Base-by-base conservation (phyloP, 495 filamentous ascomycete species). In the Glonium stellatum region DNA sequence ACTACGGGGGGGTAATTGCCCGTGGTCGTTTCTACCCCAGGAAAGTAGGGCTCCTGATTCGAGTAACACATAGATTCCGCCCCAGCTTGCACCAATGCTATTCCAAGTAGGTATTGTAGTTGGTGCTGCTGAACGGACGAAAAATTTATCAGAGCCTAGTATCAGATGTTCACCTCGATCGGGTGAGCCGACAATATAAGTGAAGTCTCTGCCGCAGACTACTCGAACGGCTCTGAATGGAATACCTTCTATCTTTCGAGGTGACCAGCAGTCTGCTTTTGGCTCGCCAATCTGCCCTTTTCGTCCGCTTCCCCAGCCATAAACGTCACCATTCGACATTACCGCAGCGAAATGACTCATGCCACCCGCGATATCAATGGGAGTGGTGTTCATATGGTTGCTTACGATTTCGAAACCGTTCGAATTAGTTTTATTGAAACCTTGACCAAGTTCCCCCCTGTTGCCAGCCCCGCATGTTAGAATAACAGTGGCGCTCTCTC, bases 261-360 rank as follows among this genome's bases (percentile, higher is more conserved):
- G 92, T 22, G 61, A 60, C 71, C 74, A 79, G 6, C 85, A 72
- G 31, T 84, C 74, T 55, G 0, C 71, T 2, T 58, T 44, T 0
- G 73, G 69, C 11, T 77, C 64, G 4, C 89, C 90, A 0, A 97
- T 71, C 69, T 97, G 92, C 0, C 90, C 90, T 73, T 95, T 91
- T 27, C 90, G 78, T 5, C 84, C 83, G 61, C 77, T 85, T 1
- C 93, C 93, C 93, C 93, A 97, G 1, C 92, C 93, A 70, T 86
- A 96, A 1, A 86, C 85, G 0, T 86, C 77, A 1, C 90, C 92
- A 69, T 86, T 86, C 27, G 78, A 79, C 0, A 95, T 72, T 4
- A 96, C 80, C 4, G 78, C 83, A 18, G 91, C 82, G 0, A 83
- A 80, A 69, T 98, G 93, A 15, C 80, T 79, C 76, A 95, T 85